phyloP scores from a whole-genome alignment of 306 rosid genomes.

The Acacia acuminata region DNA sequence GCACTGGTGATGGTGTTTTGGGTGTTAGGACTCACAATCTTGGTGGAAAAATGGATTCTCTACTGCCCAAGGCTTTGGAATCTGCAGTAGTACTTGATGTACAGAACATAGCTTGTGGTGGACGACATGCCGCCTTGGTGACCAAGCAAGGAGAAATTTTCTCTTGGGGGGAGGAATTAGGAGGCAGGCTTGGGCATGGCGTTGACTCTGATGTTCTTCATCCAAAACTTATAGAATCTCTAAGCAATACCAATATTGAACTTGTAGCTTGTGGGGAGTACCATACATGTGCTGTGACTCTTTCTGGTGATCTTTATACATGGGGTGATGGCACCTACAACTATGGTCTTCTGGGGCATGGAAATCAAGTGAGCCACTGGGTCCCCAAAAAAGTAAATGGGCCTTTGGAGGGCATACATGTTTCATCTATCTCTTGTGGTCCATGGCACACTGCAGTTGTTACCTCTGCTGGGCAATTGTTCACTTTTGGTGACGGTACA shows the following conservation, averaged over 20 bases:
- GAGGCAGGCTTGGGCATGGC: constrained; percentile 86
- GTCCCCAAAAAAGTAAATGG: constrained; percentile 72
- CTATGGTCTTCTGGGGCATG: constrained; percentile 74
- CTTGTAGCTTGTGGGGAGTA: constrained; percentile 83
- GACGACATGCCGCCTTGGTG: constrained; percentile 72
- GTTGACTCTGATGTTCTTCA: constrained; percentile 63
- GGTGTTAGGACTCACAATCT: constrained; percentile 61
- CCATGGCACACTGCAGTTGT: constrained; percentile 82
- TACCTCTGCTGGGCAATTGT: constrained; percentile 71
- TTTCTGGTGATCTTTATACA: constrained; percentile 73
- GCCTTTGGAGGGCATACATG: constrained; percentile 70
- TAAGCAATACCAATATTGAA: constrained; percentile 61
- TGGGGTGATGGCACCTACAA: constrained; percentile 80
- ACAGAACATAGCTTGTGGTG: constrained; percentile 75
- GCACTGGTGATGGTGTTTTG: constrained; percentile 72
- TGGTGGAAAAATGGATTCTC: constrained; percentile 58
- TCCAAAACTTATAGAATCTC: constrained; percentile 72
- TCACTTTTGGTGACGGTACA: constrained; percentile 82
- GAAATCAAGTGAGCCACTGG: constrained; percentile 80
- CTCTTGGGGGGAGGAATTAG: constrained; percentile 83
- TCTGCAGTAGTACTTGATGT: constrained; percentile 74
- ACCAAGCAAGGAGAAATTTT: constrained; percentile 78
- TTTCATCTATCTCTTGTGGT: constrained; percentile 73
- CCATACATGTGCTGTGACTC: constrained; percentile 76
- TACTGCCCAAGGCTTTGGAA: constrained; percentile 72